These are phyloP conservation scores for Boletus rubescentipes DNA, from an alignment of 768 basidiomycete genomes.

Conservation along the genomic window DNA sequence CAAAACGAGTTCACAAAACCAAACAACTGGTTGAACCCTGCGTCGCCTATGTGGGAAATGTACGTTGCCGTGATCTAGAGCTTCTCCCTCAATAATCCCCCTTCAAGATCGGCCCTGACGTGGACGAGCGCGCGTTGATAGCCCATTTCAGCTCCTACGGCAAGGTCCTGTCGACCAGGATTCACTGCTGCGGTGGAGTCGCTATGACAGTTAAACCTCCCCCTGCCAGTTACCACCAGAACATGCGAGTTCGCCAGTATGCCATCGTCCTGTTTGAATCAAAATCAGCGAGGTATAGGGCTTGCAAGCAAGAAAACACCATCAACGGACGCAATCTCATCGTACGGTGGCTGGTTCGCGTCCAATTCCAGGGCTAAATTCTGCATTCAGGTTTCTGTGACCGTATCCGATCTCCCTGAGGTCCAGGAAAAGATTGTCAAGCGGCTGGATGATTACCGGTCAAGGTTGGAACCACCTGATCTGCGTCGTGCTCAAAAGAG, in stretches of 20 bases:
- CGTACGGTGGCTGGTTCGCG: constrained; percentile 33
- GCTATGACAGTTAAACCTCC: constrained; percentile 27
- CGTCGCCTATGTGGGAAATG: constrained; percentile 62
- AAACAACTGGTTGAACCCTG: constrained; percentile 20
- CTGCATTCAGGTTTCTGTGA: constrained; percentile 24
- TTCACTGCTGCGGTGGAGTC: constrained; percentile 35
- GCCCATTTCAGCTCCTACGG: constrained; percentile 28
- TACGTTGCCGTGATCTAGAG: constrained; percentile 33
- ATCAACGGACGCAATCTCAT: constrained; percentile 41
- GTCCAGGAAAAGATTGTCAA: constrained; percentile 29
- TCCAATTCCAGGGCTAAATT: not conserved
- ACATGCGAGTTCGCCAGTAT: constrained; percentile 46
- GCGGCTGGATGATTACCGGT: constrained; percentile 25
- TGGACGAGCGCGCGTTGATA: constrained; percentile 23
- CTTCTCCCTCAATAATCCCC: constrained; percentile 2
- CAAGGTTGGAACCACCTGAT: constrained; percentile 17
- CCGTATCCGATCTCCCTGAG: constrained; percentile 35
- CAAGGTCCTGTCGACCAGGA: constrained; percentile 16
- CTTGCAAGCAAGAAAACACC: constrained; percentile 40
- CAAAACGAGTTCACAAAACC: constrained; percentile 13
- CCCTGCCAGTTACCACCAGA: constrained; percentile 30
- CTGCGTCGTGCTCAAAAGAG: constrained; percentile 22
- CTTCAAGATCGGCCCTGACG: constrained; percentile 33
- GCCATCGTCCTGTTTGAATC: constrained; percentile 49
- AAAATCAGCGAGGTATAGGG: constrained; percentile 37